A percentile compares a stretch with the other conserved stretches of the same genome.
phyloP scores from a whole-genome alignment of 495 filamentous ascomycete genomes.

The Talaromyces borbonicus region DNA sequence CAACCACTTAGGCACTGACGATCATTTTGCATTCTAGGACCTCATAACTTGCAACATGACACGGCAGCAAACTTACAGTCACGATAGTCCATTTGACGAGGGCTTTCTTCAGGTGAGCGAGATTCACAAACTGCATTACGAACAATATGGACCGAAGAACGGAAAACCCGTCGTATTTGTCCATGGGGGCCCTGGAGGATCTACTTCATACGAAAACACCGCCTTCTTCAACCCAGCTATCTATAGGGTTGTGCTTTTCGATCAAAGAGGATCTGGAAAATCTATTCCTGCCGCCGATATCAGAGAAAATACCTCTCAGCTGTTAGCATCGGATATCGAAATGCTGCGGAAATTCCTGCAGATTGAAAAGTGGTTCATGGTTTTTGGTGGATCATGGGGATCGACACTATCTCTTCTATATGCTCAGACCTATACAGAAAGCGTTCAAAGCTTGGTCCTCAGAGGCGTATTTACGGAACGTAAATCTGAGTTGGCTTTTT shows the following conservation, averaged over 20 bases:
- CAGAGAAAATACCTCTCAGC: constrained; percentile 32
- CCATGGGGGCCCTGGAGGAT: constrained; percentile 35
- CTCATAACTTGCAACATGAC: too few species aligned
- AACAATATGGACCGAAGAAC: constrained; percentile 32
- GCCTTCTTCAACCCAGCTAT: constrained; percentile 33
- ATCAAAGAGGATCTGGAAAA: constrained; percentile 37
- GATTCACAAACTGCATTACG: constrained; percentile 32
- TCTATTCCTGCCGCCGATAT: constrained; percentile 29
- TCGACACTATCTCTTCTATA: constrained; percentile 33
- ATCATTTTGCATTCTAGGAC: too few species aligned
- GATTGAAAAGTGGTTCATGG: constrained; percentile 32
- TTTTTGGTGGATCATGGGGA: constrained; percentile 43
- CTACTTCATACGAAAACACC: constrained; percentile 24
- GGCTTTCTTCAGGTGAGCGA: constrained; percentile 25
- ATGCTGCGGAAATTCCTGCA: constrained; percentile 26
- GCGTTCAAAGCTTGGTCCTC: constrained; percentile 24
- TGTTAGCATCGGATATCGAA: constrained; percentile 36
- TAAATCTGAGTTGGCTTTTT: constrained; percentile 21
- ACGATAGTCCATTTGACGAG: constrained; percentile 15
- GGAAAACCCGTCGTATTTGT: constrained; percentile 32
- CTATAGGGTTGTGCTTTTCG: constrained; percentile 35
- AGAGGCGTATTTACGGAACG: constrained; percentile 30
- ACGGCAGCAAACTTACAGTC: too few species aligned
- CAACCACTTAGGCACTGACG: too few species aligned
- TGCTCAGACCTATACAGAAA: constrained; percentile 29